Evolutionary conservation across 2,329 filamentous ascomycete species (phyloP), one percentile per base, ranked within the genome.

Genomic region (Fusarium ramigenum): DNA sequence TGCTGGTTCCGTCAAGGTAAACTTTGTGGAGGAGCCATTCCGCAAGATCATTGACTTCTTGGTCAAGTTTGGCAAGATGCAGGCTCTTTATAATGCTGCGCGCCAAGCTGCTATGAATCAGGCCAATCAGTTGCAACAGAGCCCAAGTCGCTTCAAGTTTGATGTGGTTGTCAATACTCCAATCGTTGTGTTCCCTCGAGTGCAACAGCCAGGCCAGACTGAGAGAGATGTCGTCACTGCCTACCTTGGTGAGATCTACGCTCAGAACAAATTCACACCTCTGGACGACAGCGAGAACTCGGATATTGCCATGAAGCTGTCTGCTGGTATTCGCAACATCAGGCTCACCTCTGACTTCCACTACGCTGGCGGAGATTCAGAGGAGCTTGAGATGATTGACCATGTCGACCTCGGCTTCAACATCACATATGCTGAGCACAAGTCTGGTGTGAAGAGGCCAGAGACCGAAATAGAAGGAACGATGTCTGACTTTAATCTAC

Each of bases 41-140:
- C 91, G 96, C 59, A 98, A 98, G 83, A 98, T 99, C 73, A 94
- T 99, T 82, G 94, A 97, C 75, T 99, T 99, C 82, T 87, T 97
- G 47, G 95, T 99, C 81, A 99, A 99, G 78, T 99, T 99, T 81
- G 96, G 97, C 69, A 97, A 97, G 83, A 99, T 99, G 96, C 96
- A 99, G 82, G 96, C 96, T 28, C 93, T 99, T 60, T 99, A 97
- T 86, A 99, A 99, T 79, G 96, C 96, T 46, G 96, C 97, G 18
- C 91, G 97, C 39, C 94, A 97, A 82, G 97, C 96, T 43, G 96
- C 97, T 6, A 94, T 96, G 43, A 96, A 93, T 70, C 95, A 98
- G 81, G 97, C 96, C 15, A 97, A 90, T 66, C 95, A 98, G 79
- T 90, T 99, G 10, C 96, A 98, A 79, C 93, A 98, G 78, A 95